Base-by-base conservation (phyloP, 2,329 filamentous ascomycete species). In the Zymoseptoria ardabiliae region DNA sequence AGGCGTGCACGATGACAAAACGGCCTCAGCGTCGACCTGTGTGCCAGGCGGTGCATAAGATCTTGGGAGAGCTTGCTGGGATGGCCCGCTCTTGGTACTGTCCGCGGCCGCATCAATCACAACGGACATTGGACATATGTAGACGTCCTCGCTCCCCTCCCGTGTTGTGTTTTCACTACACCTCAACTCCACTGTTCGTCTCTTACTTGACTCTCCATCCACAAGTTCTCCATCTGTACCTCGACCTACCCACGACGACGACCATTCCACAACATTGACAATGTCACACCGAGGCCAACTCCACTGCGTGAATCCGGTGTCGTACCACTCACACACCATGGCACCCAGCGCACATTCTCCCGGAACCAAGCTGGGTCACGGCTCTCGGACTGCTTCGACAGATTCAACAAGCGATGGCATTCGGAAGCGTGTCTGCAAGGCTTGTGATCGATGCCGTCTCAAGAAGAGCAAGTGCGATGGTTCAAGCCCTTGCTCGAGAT, bases 381-480 rank as follows among this genome's bases (percentile, higher is more conserved):
- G 64, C 9, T 61, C 65, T 52, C 56, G 68, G n/a, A 65, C 65
- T 48, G 53, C 62, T 19, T 69, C 68, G 17, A 59, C 63, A 59
- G 67, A 68, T 55, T 69, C 65, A 17, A 65, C 68, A 2, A 57
- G 66, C 11, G 70, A 71, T 49, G 61, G 64, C 50, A 68, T 71
- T 49, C 66, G 84, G 65, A 86, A 87, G 74, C 78, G 84, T 68
- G 84, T 86, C 48, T 85, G 84, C 72, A 87, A 86, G 74, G 84
- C 84, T 22, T 87, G 84, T 72, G 84, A 87, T 72, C 79, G 84
- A 60, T 87, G 84, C 75, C 78, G 84, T 53, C 67, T 86, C 59
- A 87, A 87, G 74, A 87, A 87, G 70, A 86, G 83, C 70, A 87
- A 87, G 81, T 87, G 84, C 72, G 84, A 87, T 69, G 84, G 84